Evolutionary conservation across 768 basidiomycete genomes (phyloP).

Genomic region (Amanita jacksonii): DNA sequence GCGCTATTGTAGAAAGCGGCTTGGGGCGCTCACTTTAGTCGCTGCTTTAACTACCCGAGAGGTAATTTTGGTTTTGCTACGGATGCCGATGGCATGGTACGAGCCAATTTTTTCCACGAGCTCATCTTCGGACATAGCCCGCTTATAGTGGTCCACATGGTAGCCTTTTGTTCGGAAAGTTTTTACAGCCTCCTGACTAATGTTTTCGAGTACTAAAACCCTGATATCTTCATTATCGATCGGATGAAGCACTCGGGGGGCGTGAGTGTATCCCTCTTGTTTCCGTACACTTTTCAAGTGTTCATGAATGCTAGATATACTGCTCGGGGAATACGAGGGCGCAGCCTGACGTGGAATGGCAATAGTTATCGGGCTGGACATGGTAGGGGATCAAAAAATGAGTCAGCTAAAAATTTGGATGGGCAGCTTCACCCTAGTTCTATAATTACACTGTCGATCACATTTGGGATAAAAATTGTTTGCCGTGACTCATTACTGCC

Average conservation of each 20-base stretch:
- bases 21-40: slow-evolving; percentile 48
- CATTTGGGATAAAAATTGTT: too few relatives aligned
- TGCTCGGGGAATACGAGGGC: slow-evolving; percentile 45
- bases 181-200: slow-evolving; percentile 82
- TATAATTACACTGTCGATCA: too few relatives aligned
- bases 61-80: slow-evolving; percentile 97
- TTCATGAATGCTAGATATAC: slow-evolving; percentile 32
- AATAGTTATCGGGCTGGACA: slow-evolving; percentile 43
- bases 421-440: too few relatives aligned
- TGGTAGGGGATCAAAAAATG: slow-evolving; percentile 16
- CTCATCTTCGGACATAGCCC: slow-evolving; percentile 89
- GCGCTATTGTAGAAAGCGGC: neutral
- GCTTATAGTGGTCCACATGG: slow-evolving; percentile 81
- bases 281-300: slow-evolving; percentile 27
- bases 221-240: slow-evolving; percentile 72
- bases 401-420: neutral
- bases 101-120: slow-evolving; percentile 72
- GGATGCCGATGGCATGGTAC: slow-evolving; percentile 94
- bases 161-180: slow-evolving; percentile 78
- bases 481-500: slow-evolving; percentile 9
- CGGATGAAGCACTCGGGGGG: slow-evolving; percentile 69
- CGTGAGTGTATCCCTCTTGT: slow-evolving; percentile 34
- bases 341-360: slow-evolving; percentile 22
- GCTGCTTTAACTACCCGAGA: slow-evolving; percentile 81
- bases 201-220: slow-evolving; percentile 89